Evolutionary conservation across 192 early-diverging fungal genomes (phyloP).

Genomic region (Umbelopsis ramanniana): DNA sequence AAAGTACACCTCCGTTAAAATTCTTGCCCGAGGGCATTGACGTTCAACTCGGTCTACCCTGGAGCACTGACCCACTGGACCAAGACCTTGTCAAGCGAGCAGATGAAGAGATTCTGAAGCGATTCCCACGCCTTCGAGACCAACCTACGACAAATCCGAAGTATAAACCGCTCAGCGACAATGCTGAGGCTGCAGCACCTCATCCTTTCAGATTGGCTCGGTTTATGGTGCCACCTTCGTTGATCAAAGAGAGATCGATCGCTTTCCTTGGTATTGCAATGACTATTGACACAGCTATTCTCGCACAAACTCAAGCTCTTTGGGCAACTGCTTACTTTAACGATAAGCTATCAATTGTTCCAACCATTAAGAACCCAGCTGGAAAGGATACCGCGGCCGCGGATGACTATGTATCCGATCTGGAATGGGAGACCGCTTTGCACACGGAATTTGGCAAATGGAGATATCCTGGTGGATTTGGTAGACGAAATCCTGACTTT

Average conservation of each 20-base stretch:
- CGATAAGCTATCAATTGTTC: background rate
- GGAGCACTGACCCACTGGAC: background rate
- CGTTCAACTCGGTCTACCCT: background rate
- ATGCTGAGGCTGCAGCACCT: background rate
- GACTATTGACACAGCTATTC: background rate
- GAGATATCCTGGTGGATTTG: constrained; percentile 23
- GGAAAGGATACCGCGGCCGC: background rate
- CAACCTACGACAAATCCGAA: background rate
- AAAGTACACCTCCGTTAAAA: constrained; percentile 1
- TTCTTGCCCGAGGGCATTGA: constrained; percentile 21
- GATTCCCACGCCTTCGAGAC: constrained; percentile 16
- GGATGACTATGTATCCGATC: background rate
- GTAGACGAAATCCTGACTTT: constrained; percentile 19
- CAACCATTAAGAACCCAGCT: background rate
- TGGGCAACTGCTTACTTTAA: constrained; percentile 13
- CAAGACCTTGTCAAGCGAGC: background rate
- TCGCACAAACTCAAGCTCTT: constrained; percentile 17
- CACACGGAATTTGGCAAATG: constrained; percentile 18
- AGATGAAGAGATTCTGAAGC: constrained; percentile 11
- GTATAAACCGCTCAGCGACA: constrained; percentile 13
- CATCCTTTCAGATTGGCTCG: constrained; percentile 14
- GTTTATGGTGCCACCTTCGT: constrained; percentile 14
- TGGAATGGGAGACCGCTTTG: constrained; percentile 16
- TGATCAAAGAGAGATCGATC: constrained; percentile 17
- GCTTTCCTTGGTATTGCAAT: background rate